Conservation (phyloP, 176 grass and related monocot species). For the Rhynchospora pubera region DNA sequence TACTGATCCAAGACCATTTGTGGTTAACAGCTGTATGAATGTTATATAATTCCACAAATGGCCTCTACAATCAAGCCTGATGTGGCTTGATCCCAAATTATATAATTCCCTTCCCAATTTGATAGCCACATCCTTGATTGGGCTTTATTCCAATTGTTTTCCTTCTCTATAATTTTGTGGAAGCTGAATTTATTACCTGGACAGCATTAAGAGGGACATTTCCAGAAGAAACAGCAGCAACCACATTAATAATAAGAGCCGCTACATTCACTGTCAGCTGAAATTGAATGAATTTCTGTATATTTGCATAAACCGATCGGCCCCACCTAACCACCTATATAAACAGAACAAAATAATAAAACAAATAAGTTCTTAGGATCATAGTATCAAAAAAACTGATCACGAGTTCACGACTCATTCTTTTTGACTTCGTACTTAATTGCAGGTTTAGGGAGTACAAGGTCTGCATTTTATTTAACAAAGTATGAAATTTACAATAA, state of each 20-base stretch:
- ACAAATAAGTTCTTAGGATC: neutral
- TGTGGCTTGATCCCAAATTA: neutral
- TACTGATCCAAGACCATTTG: neutral
- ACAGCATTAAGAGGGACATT: slow-evolving; percentile 95
- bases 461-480: neutral
- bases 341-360: slow-evolving; percentile 12
- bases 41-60: neutral
- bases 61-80: neutral
- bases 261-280: slow-evolving; percentile 96
- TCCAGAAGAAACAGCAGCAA: slow-evolving; percentile 84
- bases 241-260: slow-evolving; percentile 94
- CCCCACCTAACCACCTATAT: slow-evolving; percentile 94
- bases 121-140: neutral
- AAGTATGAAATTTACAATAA: neutral
- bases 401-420: neutral
- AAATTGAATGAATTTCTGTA: slow-evolving; percentile 99
- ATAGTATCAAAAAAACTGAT: neutral
- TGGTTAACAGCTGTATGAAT: too few species aligned
- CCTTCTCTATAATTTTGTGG: neutral
- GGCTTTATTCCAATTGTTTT: neutral
- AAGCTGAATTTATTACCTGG: slow-evolving; percentile 52
- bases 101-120: neutral
- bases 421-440: neutral
- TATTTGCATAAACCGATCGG: slow-evolving; percentile 91
- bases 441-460: neutral